Percentiles rank a stretch among this genome's conserved stretches.
Conservation (phyloP, 192 early-diverging fungal genomes). For the Coemansia erecta region DNA sequence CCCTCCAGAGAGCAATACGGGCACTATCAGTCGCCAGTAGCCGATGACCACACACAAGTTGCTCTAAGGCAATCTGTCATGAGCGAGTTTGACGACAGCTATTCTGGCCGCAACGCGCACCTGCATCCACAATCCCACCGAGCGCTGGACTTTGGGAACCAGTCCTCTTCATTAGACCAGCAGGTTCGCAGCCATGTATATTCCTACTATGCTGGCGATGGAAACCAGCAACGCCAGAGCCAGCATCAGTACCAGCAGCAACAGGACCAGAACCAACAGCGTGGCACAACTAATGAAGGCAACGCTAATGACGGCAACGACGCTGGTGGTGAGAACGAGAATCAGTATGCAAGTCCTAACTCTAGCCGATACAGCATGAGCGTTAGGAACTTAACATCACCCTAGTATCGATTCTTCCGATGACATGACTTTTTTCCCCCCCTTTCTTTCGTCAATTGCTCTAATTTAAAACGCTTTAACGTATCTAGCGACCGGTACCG, state of each 20-base stretch:
- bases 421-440: neutral
- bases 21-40: neutral
- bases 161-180: slow-evolving; percentile 11
- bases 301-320: too few relatives aligned
- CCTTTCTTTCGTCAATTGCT: neutral
- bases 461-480: neutral
- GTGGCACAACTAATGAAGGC: too few relatives aligned
- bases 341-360: slow-evolving; percentile 12
- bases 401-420: slow-evolving; percentile 7
- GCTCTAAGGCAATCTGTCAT: too few relatives aligned
- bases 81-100: too few relatives aligned
- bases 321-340: slow-evolving; percentile 5
- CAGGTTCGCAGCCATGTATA: slow-evolving; percentile 16
- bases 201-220: slow-evolving; percentile 2
- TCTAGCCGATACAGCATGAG: slow-evolving; percentile 49
- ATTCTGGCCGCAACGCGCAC: neutral
- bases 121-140: slow-evolving; percentile 1
- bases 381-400: slow-evolving; percentile 42
- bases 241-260: neutral
- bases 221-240: neutral
- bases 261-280: slow-evolving; percentile 10
- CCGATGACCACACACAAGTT: too few relatives aligned
- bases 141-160: neutral
- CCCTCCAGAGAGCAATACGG: neutral
- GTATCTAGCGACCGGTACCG: slow-evolving; percentile 1